Percentiles rank a stretch among this genome's conserved stretches.
Conservation (phyloP, 805 yeast species). For the Metschnikowia kofuensis region DNA sequence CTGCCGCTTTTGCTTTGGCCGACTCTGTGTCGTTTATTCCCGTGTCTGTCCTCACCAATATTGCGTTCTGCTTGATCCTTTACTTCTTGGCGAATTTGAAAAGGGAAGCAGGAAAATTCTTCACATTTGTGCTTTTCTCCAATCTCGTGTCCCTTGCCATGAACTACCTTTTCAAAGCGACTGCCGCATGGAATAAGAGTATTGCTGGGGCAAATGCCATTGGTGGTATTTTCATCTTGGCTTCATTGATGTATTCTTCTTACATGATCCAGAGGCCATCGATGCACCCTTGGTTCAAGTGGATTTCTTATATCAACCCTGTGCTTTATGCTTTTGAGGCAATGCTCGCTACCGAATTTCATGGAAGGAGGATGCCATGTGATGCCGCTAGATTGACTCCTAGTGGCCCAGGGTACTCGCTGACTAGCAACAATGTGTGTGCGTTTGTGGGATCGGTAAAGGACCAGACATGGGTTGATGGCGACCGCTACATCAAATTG, state of each 20-base stretch:
- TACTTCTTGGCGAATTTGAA: constrained; percentile 58
- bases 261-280: constrained; percentile 32
- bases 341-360: constrained; percentile 29
- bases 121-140: constrained; percentile 47
- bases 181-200: constrained; percentile 50
- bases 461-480: constrained; percentile 17
- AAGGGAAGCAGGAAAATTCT: constrained; percentile 53
- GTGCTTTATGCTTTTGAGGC: constrained; percentile 30
- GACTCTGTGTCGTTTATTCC: constrained; percentile 23
- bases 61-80: constrained; percentile 45
- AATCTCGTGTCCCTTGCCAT: constrained; percentile 50
- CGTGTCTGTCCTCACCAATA: constrained; percentile 40
- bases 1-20: constrained; percentile 27
- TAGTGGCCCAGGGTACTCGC: constrained; percentile 23
- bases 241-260: constrained; percentile 29
- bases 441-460: constrained; percentile 15
- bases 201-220: constrained; percentile 56
- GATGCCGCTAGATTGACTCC: constrained; percentile 22
- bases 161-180: constrained; percentile 50
- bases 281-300: constrained; percentile 35
- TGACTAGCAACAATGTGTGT: constrained; percentile 14
- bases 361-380: constrained; percentile 29
- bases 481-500: constrained; percentile 34
- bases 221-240: constrained; percentile 46
- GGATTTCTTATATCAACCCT: constrained; percentile 39